These are phyloP conservation scores for Phaseolus coccineus DNA, from an alignment of 331 rosid species.

Conservation along the genomic window DNA sequence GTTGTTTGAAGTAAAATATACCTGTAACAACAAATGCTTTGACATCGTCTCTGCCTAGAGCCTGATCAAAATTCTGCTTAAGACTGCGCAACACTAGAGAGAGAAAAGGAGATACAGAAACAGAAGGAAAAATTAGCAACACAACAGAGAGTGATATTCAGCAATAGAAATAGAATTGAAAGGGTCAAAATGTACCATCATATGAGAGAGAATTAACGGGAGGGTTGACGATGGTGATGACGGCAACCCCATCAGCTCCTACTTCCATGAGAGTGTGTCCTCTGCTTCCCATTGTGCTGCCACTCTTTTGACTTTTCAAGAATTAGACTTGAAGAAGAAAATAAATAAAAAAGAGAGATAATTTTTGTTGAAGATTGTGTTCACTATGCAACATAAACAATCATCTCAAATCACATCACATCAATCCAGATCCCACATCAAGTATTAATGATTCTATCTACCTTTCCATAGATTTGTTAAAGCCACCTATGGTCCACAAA, in stretches of 20 bases:
- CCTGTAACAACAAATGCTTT: conserved; percentile 92
- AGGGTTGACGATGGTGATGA: conserved; percentile 90
- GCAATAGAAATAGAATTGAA: not conserved
- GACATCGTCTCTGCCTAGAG: conserved; percentile 74
- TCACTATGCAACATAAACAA: too few relatives aligned
- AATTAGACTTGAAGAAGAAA: not conserved
- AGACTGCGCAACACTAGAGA: conserved; percentile 69
- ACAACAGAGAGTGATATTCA: not conserved
- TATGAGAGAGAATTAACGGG: conserved; percentile 96
- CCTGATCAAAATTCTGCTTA: conserved; percentile 72
- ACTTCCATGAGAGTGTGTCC: conserved; percentile 74
- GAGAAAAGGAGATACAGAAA: conserved; percentile 27
- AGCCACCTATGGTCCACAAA: too few relatives aligned
- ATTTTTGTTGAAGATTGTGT: not conserved
- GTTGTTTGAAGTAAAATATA: conserved; percentile 6
- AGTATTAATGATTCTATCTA: not conserved
- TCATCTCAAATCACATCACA: not conserved
- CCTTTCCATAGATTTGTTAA: too few relatives aligned
- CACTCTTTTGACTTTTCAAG: conserved; percentile 11
- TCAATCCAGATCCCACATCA: too few relatives aligned
- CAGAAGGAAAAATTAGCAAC: not conserved
- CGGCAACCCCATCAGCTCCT: conserved; percentile 88
- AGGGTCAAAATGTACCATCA: conserved; percentile 58
- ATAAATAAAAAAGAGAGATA: not conserved
- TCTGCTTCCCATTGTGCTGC: conserved; percentile 51